A percentile compares a stretch with the other conserved stretches of the same genome.
Conservation (phyloP, 1,139 yeast genomes). For the Meyerozyma sp. region DNA sequence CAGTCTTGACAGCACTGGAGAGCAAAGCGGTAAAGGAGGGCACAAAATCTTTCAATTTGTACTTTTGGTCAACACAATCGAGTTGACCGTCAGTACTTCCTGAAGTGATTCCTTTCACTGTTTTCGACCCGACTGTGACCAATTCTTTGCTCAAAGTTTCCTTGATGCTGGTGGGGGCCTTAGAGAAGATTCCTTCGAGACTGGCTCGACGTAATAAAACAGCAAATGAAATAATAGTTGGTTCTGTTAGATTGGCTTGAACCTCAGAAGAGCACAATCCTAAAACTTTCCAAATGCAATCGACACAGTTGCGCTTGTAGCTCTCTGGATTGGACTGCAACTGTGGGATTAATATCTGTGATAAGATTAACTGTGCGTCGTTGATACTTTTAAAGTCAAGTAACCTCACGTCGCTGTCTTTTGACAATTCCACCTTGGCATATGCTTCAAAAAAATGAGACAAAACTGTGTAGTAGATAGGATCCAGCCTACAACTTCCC, state of each 20-base stretch:
- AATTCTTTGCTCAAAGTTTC: background rate
- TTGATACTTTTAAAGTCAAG: constrained; percentile 13
- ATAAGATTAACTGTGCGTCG: constrained; percentile 15
- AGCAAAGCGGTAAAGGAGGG: background rate
- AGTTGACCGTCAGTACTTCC: background rate
- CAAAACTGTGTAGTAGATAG: constrained; percentile 38
- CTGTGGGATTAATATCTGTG: constrained; percentile 14
- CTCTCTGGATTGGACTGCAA: constrained; percentile 12
- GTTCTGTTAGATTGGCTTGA: background rate
- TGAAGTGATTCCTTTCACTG: background rate
- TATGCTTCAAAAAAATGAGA: constrained; percentile 18
- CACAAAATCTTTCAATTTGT: background rate
- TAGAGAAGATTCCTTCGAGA: background rate
- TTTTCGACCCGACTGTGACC: background rate
- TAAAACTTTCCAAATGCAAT: constrained; percentile 14
- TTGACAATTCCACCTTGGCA: constrained; percentile 5
- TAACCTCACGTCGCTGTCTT: constrained; percentile 13
- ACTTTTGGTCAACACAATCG: background rate
- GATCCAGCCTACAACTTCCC: constrained; percentile 51
- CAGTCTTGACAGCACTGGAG: background rate
- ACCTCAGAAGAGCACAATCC: constrained; percentile 7
- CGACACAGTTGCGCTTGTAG: constrained; percentile 17
- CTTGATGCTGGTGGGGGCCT: background rate
- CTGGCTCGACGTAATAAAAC: background rate
- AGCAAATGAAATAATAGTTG: background rate